Percentiles rank a stretch among this genome's conserved stretches.
Evolutionary conservation across 139 green algal species (phyloP).

Genomic region (Tetradesmus lagerheimii): DNA sequence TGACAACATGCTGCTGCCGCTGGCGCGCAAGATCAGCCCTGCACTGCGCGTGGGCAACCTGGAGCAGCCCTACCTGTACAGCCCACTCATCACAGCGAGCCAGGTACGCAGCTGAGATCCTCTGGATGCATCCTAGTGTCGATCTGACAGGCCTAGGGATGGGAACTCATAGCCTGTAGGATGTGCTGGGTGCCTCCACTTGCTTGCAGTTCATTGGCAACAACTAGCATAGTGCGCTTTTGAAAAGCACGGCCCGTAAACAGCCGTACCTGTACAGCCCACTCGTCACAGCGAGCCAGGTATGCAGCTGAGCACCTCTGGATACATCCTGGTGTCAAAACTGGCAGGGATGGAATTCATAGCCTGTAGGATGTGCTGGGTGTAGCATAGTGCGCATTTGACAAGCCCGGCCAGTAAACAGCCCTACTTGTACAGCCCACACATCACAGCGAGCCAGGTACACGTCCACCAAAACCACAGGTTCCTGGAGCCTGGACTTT

Average conservation of each 20-base stretch:
- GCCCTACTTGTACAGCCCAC: constrained; percentile 58
- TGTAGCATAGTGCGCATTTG: not conserved
- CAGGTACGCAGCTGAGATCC: constrained; percentile 21
- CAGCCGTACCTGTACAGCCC: constrained; percentile 58
- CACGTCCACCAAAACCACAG: no score
- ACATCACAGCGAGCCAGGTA: constrained; percentile 59
- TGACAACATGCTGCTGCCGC: constrained; percentile 61
- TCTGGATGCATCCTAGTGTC: no score
- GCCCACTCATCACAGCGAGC: constrained; percentile 60
- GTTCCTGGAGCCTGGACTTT: no score
- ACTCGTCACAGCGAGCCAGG: constrained; percentile 58
- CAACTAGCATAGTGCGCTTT: no score
- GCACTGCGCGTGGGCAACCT: constrained; percentile 56
- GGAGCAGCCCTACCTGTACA: constrained; percentile 53
- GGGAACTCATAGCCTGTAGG: no score
- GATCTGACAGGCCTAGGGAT: no score
- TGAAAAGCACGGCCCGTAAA: no score
- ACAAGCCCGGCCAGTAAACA: no score
- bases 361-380: no score
- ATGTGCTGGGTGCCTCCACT: not conserved
- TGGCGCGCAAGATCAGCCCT: constrained; percentile 57
- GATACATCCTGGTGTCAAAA: no score
- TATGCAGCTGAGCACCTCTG: not conserved
- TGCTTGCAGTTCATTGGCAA: not conserved
- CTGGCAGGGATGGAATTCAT: no score